Base-by-base conservation (phyloP, 2,329 filamentous ascomycete species). In the Penicillium carneum region DNA sequence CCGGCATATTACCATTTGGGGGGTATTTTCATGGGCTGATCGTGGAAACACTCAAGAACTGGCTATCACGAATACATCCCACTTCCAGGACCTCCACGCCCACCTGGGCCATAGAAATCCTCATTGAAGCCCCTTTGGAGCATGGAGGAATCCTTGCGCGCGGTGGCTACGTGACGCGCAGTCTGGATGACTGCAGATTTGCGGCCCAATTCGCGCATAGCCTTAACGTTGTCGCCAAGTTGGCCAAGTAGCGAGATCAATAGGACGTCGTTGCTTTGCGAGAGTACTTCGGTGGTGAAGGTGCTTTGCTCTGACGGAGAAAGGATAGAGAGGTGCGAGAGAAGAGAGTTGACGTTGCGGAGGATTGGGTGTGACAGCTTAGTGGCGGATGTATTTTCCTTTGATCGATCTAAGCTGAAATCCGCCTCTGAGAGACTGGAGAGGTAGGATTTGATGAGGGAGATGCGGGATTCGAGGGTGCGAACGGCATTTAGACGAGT, bases 401-500 rank as follows among this genome's bases (percentile, higher is more conserved):
- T 50, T 61, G 67, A 7, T 77, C 74, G 26, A 73, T 63, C 59
- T 71, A 42, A 81, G 49, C 83, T 83, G 7, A 83, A 84, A 38
- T 88, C 80, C 71, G 88, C 88, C 23, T 87, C 88, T 8, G 86
- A 90, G 2, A 95, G 84, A 14, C 84, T 85, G 64, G 89, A 83
- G 48, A 99, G 87, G 74, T 97, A 98, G n/a, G 83, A 83, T 62
- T 85, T 85, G 67, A 94, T 85, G 58, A 94, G 84, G 46, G 86
- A 84, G 68, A 95, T 87, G 51, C 91, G 87, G 7, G 88, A 87
- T 71, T 94, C 89, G 31, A 99, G 87, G 88, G 97, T 97, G 79
- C 93, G 94, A 72, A 97, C 90, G 29, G 95, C 93, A 77, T 97
- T 98, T 64, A 90, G 86, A 72, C 96, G 97, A 63, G 93, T 90